phyloP scores from a whole-genome alignment of 768 basidiomycete species.

The Pisolithus sp. region DNA sequence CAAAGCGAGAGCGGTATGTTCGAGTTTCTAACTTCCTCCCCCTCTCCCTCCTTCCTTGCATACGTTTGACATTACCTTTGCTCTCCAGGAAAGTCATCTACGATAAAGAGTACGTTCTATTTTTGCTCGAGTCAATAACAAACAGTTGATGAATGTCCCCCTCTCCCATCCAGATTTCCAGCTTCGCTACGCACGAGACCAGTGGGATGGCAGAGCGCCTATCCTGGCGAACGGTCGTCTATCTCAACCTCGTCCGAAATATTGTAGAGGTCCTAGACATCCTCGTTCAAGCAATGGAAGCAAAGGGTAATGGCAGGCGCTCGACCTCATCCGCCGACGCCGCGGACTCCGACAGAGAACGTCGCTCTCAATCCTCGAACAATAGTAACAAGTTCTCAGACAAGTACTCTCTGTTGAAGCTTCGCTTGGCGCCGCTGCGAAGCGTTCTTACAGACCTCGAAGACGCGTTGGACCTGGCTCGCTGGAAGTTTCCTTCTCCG shows the following conservation, averaged over 20 bases:
- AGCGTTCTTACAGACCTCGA: constrained; percentile 57
- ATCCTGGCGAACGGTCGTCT: constrained; percentile 70
- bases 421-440: constrained; percentile 51
- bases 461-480: constrained; percentile 51
- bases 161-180: constrained; percentile 52
- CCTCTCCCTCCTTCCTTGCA: background rate
- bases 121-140: background rate
- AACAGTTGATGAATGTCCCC: background rate
- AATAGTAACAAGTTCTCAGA: constrained; percentile 52
- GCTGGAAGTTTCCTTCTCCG: too few species aligned
- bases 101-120: constrained; percentile 56
- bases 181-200: constrained; percentile 59
- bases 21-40: background rate
- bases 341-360: constrained; percentile 11
- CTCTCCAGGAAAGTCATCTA: constrained; percentile 57
- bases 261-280: constrained; percentile 57
- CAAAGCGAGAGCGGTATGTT: constrained; percentile 62
- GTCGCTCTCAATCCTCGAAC: constrained; percentile 4
- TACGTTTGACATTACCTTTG: too few species aligned
- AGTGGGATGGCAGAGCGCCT: constrained; percentile 65
- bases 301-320: constrained; percentile 17
- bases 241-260: constrained; percentile 74
- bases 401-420: constrained; percentile 53
- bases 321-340: background rate
- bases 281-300: constrained; percentile 50